A percentile compares a stretch with the other conserved stretches of the same genome.
phyloP scores from a whole-genome alignment of 805 yeast species.

The Suhomyces faveliae region DNA sequence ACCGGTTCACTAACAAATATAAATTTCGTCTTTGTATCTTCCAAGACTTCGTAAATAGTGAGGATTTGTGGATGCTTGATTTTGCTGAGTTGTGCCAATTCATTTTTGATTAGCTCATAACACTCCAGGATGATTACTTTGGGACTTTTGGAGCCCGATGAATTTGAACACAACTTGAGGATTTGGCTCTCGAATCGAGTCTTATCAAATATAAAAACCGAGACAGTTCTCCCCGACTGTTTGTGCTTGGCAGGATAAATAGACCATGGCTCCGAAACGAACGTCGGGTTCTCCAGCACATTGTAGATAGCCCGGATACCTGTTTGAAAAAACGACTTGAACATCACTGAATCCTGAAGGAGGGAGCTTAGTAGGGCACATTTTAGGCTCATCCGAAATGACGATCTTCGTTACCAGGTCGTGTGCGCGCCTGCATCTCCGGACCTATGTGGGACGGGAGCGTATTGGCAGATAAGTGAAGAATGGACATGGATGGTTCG shows the following conservation, averaged over 20 bases:
- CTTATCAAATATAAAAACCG: conserved; percentile 87
- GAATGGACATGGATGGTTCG: not conserved
- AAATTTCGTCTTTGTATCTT: conserved; percentile 75
- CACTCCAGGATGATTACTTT: conserved; percentile 59
- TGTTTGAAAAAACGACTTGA: conserved; percentile 50
- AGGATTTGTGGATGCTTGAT: conserved; percentile 88
- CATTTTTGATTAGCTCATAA: conserved; percentile 62
- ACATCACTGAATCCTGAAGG: conserved; percentile 34
- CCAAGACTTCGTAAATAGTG: conserved; percentile 83
- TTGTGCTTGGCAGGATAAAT: conserved; percentile 81
- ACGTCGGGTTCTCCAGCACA: conserved; percentile 67
- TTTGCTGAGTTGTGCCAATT: conserved; percentile 70
- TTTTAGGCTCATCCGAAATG: not conserved
- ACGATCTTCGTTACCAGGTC: not conserved
- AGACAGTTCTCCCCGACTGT: conserved; percentile 57
- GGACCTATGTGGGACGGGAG: not conserved
- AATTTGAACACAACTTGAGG: conserved; percentile 30
- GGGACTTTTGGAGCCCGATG: conserved; percentile 39
- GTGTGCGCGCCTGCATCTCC: conserved; percentile 1
- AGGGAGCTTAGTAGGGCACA: not conserved
- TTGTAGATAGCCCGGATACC: conserved; percentile 69
- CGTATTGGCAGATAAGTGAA: not conserved
- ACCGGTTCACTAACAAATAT: conserved; percentile 85
- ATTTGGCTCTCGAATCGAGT: conserved; percentile 63
- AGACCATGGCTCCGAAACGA: conserved; percentile 78